These are phyloP conservation scores for Phanerochaete sordida DNA, from an alignment of 768 basidiomycete genomes.

Conservation along the genomic window DNA sequence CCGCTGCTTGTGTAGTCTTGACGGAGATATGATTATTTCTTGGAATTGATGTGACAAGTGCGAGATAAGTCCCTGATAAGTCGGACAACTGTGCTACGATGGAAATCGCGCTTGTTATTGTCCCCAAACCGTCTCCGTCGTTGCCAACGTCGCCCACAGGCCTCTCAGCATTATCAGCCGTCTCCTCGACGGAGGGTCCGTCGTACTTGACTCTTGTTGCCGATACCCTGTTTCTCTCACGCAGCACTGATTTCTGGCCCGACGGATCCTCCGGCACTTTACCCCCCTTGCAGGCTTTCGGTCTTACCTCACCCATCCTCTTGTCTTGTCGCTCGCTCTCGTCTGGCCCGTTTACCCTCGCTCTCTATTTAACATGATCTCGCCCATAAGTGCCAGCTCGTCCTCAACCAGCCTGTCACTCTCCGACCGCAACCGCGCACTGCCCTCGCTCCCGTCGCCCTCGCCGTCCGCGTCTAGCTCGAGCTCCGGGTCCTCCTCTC, in stretches of 20 bases:
- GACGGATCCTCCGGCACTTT: slow-evolving; percentile 47
- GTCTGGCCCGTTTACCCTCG: slow-evolving; percentile 2
- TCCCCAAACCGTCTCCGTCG: not conserved
- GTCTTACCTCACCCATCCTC: slow-evolving; percentile 15
- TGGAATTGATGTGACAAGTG: not conserved
- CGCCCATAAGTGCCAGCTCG: not conserved
- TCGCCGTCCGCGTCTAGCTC: slow-evolving; percentile 22
- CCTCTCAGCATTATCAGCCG: not conserved
- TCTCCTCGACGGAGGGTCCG: slow-evolving; percentile 38
- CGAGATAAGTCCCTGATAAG: slow-evolving; percentile 12
- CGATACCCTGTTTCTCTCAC: slow-evolving; percentile 39
- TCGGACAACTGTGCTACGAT: not conserved
- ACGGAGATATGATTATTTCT: not conserved
- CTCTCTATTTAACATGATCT: not conserved
- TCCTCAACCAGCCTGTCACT: slow-evolving; percentile 21
- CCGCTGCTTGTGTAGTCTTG: not conserved
- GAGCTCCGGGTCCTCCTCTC: slow-evolving; percentile 50
- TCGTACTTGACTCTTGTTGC: slow-evolving; percentile 40
- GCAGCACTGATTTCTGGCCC: slow-evolving; percentile 43
- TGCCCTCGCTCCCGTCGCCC: slow-evolving; percentile 14
- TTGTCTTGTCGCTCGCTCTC: slow-evolving; percentile 11
- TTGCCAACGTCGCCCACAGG: slow-evolving; percentile 8
- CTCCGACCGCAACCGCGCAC: slow-evolving; percentile 22
- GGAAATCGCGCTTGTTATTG: not conserved
- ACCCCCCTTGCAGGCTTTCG: slow-evolving; percentile 3